A percentile compares a stretch with the other conserved stretches of the same genome.
phyloP scores from a whole-genome alignment of 2,329 filamentous ascomycete species.

The Nemania diffusa region DNA sequence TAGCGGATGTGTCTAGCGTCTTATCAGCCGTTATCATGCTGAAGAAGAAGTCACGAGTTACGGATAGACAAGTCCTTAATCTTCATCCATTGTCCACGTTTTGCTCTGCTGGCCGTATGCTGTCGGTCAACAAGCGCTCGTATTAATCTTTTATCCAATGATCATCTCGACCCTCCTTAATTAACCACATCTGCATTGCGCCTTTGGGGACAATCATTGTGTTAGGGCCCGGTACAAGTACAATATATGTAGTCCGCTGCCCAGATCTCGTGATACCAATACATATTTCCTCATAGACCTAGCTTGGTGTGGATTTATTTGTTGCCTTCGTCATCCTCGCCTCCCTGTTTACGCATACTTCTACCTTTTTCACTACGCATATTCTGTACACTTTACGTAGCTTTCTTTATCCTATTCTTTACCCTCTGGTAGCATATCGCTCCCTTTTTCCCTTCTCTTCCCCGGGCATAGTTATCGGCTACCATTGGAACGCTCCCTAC shows the following conservation, averaged over 20 bases:
- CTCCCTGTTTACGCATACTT: conserved; percentile 15
- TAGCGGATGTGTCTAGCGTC: conserved; percentile 28
- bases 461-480: conserved; percentile 6
- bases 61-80: conserved; percentile 32
- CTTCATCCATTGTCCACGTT: conserved; percentile 42
- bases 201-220: conserved; percentile 28
- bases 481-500: conserved; percentile 15
- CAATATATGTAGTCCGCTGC: conserved; percentile 26
- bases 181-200: conserved; percentile 19
- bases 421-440: neutral
- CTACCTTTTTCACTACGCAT: conserved; percentile 5
- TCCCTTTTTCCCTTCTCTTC: neutral
- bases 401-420: conserved; percentile 17
- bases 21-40: conserved; percentile 46
- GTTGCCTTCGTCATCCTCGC: conserved; percentile 37
- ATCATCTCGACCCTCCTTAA: conserved; percentile 12
- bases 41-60: conserved; percentile 46
- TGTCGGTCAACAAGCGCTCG: conserved; percentile 13
- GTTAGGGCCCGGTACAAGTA: neutral
- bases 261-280: conserved; percentile 30
- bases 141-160: conserved; percentile 18
- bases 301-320: conserved; percentile 40
- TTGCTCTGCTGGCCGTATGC: conserved; percentile 33
- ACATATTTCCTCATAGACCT: neutral
- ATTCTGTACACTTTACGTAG: conserved; percentile 9